A percentile compares a stretch with the other conserved stretches of the same genome.
These are phyloP conservation scores for Diaporthe vaccinii DNA, from an alignment of 2,329 filamentous ascomycete species.

Conservation along the genomic window DNA sequence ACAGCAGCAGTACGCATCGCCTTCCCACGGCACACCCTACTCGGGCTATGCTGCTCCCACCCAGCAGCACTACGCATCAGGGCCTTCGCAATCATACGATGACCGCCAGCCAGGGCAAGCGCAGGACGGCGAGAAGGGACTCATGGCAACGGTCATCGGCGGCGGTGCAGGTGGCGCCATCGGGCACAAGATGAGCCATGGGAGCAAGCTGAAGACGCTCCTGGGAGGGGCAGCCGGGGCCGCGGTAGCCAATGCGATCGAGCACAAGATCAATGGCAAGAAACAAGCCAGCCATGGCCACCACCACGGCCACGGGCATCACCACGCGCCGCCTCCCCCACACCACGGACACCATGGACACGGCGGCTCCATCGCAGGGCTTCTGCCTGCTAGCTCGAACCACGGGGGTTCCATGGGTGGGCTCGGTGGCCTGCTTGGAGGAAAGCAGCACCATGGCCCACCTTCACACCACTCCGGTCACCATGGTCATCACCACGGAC, in stretches of 20 bases:
- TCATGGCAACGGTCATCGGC: slow-evolving; percentile 67
- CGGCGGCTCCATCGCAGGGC: neutral
- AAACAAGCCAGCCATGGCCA: slow-evolving; percentile 40
- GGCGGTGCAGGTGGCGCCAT: slow-evolving; percentile 66
- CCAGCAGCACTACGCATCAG: slow-evolving; percentile 38
- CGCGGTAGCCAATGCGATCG: slow-evolving; percentile 66
- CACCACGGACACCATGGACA: slow-evolving; percentile 37
- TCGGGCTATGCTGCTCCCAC: slow-evolving; percentile 28
- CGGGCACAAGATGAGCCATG: slow-evolving; percentile 68
- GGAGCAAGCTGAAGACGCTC: slow-evolving; percentile 63
- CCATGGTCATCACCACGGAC: neutral
- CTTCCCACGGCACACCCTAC: slow-evolving; percentile 37
- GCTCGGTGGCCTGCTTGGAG: neutral
- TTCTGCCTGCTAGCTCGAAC: neutral
- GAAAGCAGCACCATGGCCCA: neutral
- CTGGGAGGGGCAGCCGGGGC: slow-evolving; percentile 67
- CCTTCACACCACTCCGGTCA: neutral
- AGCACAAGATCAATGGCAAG: slow-evolving; percentile 56
- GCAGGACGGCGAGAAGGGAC: slow-evolving; percentile 64
- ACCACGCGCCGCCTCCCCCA: slow-evolving; percentile 12
- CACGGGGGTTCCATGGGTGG: neutral
- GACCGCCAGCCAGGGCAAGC: slow-evolving; percentile 29
- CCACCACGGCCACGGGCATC: slow-evolving; percentile 26
- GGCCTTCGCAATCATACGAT: slow-evolving; percentile 15
- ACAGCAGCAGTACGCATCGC: slow-evolving; percentile 41